Conservation (phyloP, 1,284 basidiomycete species). For the Cystobasidium pallidum region DNA sequence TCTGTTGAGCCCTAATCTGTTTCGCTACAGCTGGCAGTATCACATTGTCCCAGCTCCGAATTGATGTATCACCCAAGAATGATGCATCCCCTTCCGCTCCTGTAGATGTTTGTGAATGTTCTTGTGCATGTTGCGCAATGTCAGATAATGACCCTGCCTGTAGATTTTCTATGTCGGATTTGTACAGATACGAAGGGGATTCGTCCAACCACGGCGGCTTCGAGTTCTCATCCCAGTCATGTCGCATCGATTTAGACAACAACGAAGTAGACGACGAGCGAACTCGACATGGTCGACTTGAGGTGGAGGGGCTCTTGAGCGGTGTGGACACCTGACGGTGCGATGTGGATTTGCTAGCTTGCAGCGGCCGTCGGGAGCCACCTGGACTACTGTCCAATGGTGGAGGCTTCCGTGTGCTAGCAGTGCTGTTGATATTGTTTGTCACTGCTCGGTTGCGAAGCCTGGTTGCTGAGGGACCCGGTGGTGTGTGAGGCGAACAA, state of each 20-base stretch:
- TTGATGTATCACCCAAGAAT: background rate
- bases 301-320: conserved; percentile 19
- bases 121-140: conserved; percentile 31
- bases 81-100: conserved; percentile 7
- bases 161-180: conserved; percentile 27
- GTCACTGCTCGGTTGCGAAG: background rate
- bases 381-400: background rate
- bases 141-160: conserved; percentile 33
- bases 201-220: conserved; percentile 42
- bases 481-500: background rate
- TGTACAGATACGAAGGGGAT: conserved; percentile 20
- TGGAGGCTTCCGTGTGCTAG: conserved; percentile 1
- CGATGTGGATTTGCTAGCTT: background rate
- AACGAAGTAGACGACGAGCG: conserved; percentile 27
- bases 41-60: conserved; percentile 37
- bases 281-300: background rate
- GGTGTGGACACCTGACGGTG: conserved; percentile 30
- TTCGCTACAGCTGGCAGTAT: conserved; percentile 41
- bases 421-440: background rate
- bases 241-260: background rate
- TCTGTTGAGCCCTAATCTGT: conserved; percentile 40
- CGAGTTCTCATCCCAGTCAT: conserved; percentile 34
- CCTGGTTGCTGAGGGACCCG: background rate
- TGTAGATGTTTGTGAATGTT: background rate
- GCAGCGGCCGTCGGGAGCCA: conserved; percentile 11